Percentiles rank a stretch among this genome's conserved stretches.
Evolutionary conservation across 2,329 filamentous ascomycete species (phyloP).

Genomic region (Cladophialophora exuberans): DNA sequence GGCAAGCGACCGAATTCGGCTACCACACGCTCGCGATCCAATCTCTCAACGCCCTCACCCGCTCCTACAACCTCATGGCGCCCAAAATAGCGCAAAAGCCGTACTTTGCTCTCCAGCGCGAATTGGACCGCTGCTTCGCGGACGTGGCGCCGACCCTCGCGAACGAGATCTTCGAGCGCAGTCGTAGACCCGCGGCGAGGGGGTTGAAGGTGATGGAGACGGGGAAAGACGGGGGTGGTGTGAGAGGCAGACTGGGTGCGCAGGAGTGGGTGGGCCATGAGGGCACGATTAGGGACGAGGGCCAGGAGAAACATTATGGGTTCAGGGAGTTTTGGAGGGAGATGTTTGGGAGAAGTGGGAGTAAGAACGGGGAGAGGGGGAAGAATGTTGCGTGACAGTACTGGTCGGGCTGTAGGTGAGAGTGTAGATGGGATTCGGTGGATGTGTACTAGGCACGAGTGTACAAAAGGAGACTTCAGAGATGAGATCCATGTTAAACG

Average conservation of each 20-base stretch:
- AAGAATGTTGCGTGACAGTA: slow-evolving; percentile 2
- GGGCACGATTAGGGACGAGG: slow-evolving; percentile 72
- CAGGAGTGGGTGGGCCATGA: slow-evolving; percentile 48
- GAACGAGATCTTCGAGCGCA: slow-evolving; percentile 71
- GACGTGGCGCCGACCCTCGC: slow-evolving; percentile 81
- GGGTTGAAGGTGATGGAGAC: slow-evolving; percentile 41
- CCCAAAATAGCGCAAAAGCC: slow-evolving; percentile 91
- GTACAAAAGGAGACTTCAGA: too few relatives aligned
- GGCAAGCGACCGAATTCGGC: slow-evolving; percentile 71
- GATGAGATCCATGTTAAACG: too few relatives aligned
- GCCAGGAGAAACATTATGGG: slow-evolving; percentile 72
- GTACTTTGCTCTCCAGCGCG: slow-evolving; percentile 81
- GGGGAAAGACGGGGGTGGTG: slow-evolving; percentile 51
- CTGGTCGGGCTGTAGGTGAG: too few relatives aligned
- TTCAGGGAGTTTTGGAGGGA: slow-evolving; percentile 90
- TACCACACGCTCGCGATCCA: slow-evolving; percentile 78
- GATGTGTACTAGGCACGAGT: too few relatives aligned
- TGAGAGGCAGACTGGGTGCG: slow-evolving; percentile 64
- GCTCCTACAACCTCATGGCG: slow-evolving; percentile 94
- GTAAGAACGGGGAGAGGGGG: background rate
- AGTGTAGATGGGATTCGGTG: too few relatives aligned
- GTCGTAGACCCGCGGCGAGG: slow-evolving; percentile 52
- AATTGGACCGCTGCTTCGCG: slow-evolving; percentile 78
- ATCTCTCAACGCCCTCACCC: slow-evolving; percentile 76
- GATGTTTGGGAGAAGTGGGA: slow-evolving; percentile 56